These are phyloP conservation scores for Pelargonium citronellum DNA, from an alignment of 441 rosid genomes.

Conservation along the genomic window DNA sequence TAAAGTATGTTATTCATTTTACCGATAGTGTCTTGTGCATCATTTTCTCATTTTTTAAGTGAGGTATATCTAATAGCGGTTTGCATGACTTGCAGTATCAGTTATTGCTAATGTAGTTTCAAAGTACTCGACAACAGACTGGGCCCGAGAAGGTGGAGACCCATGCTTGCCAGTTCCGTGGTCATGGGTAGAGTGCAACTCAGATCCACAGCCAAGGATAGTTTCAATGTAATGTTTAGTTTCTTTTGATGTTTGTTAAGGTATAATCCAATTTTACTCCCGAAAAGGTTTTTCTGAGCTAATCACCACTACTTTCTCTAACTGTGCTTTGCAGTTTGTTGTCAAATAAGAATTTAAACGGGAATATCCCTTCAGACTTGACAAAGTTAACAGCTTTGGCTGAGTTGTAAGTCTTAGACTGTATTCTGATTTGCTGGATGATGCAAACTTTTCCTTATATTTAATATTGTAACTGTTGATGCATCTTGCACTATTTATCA, in stretches of 20 bases:
- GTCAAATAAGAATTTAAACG: slow-evolving; percentile 71
- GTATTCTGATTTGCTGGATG: slow-evolving; percentile 14
- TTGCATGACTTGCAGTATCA: slow-evolving; percentile 45
- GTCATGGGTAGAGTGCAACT: slow-evolving; percentile 83
- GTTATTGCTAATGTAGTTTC: slow-evolving; percentile 45
- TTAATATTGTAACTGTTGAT: slow-evolving; percentile 12
- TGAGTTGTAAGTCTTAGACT: slow-evolving; percentile 63
- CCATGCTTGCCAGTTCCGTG: slow-evolving; percentile 93
- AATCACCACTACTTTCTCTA: slow-evolving; percentile 12
- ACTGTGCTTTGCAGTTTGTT: slow-evolving; percentile 46
- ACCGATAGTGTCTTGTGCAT: neutral
- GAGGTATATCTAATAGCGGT: slow-evolving; percentile 17
- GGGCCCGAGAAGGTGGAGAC: slow-evolving; percentile 98
- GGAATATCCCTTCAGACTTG: slow-evolving; percentile 62
- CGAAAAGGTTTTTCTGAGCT: neutral
- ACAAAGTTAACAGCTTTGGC: slow-evolving; percentile 62
- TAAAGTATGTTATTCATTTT: neutral
- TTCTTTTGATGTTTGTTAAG: slow-evolving; percentile 16
- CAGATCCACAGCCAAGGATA: slow-evolving; percentile 56
- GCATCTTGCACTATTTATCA: neutral
- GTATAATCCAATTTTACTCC: neutral
- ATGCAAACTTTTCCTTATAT: neutral
- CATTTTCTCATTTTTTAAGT: slow-evolving; percentile 3
- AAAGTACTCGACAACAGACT: slow-evolving; percentile 47
- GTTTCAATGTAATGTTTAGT: slow-evolving; percentile 48